Conservation (phyloP, 805 yeast genomes). For the Isabelozyma heimii region DNA sequence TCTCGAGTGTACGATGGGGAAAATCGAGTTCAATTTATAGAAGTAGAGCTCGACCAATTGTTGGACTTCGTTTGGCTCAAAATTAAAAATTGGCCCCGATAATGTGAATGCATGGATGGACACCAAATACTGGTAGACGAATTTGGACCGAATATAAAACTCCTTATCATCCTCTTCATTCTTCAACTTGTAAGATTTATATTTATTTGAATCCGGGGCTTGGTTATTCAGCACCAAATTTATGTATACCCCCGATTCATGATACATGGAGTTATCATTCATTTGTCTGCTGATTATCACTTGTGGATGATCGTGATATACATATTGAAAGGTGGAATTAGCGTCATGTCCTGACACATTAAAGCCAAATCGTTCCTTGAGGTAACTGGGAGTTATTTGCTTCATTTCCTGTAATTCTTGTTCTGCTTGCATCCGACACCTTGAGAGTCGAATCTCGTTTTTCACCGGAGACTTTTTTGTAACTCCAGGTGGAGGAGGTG, state of each 20-base stretch:
- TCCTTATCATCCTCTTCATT: constrained; percentile 9
- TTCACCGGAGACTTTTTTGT: too few species aligned
- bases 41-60: constrained; percentile 26
- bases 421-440: background rate
- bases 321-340: constrained; percentile 18
- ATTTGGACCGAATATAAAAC: constrained; percentile 8
- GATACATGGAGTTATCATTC: constrained; percentile 19
- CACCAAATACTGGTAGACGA: constrained; percentile 14
- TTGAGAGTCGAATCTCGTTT: too few species aligned
- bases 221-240: constrained; percentile 5
- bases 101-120: constrained; percentile 31
- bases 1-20: constrained; percentile 28
- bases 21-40: constrained; percentile 27
- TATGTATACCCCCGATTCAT: constrained; percentile 23
- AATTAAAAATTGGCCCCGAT: constrained; percentile 17
- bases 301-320: constrained; percentile 24
- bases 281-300: constrained; percentile 16
- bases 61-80: constrained; percentile 14
- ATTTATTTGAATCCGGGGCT: constrained; percentile 1
- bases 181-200: constrained; percentile 3
- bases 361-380: constrained; percentile 21
- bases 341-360: constrained; percentile 17
- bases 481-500: background rate
- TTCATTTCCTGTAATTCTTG: background rate
- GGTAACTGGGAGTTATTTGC: constrained; percentile 15